Base-by-base conservation (phyloP, 371 early-diverging fungal species). In the Funneliformis caledonium region DNA sequence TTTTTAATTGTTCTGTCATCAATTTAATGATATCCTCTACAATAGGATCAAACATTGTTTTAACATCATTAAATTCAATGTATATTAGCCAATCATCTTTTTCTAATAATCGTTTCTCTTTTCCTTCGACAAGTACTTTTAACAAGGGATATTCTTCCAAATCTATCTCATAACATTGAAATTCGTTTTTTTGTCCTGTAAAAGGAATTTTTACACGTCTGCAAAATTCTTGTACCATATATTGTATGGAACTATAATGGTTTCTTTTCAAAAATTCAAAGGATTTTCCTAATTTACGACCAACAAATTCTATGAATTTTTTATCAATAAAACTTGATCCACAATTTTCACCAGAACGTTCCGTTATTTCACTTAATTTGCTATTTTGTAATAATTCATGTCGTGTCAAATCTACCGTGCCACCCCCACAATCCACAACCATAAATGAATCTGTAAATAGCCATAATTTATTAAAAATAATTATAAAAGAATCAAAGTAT, bases 351-450 rank as follows among this genome's bases (percentile, higher is more conserved):
- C 78, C 65, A 7, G 65, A 12, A 22, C 67, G 62, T 47, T 69
- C 72, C 14, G 48, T 79, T 19, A 45, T 31, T 79, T 79, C 72
- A 22, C 37, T 19, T 22, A 68, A 19, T 10, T 14, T 78, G 11
- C 48, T 31, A 31, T 47, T 31, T 33, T 4, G 0, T 11, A 48
- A 43, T 52, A 67, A 52, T 19, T 52, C 68, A 22, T 16, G 42
- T 14, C 68, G 52, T 9, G 45, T 61, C 19, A 78, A 50, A n/a
- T 78, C 78, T 1, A 78, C 78, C 5, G 78, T 67, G 9, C 78
- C 78, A n/a, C 78, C 68, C 2, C 78, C 78, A 50, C 33, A 78
- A 83, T 91, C 91, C 80, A 89, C 89, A 56, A 91, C 88, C 87
- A 90, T 89, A 81, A 90, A 91, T 9, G 70, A 43, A 45, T 70